Base-by-base conservation (phyloP, 371 early-diverging fungal genomes). In the Gilbertella persicaria region DNA sequence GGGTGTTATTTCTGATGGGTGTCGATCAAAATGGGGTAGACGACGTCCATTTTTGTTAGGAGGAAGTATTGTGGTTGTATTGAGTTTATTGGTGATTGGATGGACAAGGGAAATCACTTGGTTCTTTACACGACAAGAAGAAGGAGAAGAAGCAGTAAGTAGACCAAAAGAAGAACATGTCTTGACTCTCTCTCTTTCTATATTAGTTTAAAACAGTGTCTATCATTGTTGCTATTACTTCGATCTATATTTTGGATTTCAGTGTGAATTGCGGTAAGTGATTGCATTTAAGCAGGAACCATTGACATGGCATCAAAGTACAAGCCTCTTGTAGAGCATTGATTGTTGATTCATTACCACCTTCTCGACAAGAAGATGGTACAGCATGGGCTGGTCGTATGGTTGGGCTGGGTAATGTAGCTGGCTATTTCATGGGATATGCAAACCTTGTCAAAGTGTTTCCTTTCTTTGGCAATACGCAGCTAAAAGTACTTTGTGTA, bases 311-410 rank as follows among this genome's bases (percentile, higher is more conserved):
- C n/a, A n/a, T n/a, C 37, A 21, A 55, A 85, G 86, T 91, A 7
- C 91, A 92, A 73, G 93, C 94, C 39, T 80, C 85, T 38, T 86
- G 88, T 61, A 86, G 98, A 50, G 92, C 95, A 20, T 72, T 97
- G 16, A 83, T 95, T 25, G 92, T 97, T 13, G 98, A 97, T 59
- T 76, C 86, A 25, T 67, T 90, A 23, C 93, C 92, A 1, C 69
- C 88, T 0, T 69, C 85, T 20, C 89, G 89, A 50, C 98, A 97
- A 69, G 90, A 90, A 17, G 65, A 69, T 23, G 94, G 90, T n/a
- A 94, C 87, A 14, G 90, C 95, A 2, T 94, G 92, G 92, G 95
- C 94, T 2, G 88, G 91, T n/a, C 80, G 89, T 23, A 92, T 96
- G 88, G 84, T 93, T 50, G 93, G 93, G 0, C 35, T 93, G 4